These are phyloP conservation scores for Candida argentea DNA, from an alignment of 805 yeast genomes.

Conservation along the genomic window DNA sequence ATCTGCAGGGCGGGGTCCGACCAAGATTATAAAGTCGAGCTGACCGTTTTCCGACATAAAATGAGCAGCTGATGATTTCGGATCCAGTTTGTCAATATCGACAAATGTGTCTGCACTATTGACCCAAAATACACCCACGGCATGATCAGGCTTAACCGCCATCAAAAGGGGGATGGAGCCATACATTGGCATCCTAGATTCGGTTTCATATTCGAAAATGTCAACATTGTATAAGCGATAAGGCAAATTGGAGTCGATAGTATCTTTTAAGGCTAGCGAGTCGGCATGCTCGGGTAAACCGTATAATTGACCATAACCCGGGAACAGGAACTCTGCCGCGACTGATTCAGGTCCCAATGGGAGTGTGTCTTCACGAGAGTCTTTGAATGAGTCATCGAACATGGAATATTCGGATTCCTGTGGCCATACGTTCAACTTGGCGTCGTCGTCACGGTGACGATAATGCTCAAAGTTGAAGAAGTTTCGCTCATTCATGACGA, in stretches of 20 bases:
- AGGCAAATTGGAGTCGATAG: conserved; percentile 49
- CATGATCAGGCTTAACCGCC: conserved; percentile 45
- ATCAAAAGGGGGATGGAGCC: conserved; percentile 88
- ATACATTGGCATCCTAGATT: conserved; percentile 84
- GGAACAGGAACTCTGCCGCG: conserved; percentile 65
- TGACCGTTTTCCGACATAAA: conserved; percentile 93
- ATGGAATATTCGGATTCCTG: conserved; percentile 58
- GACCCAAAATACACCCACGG: conserved; percentile 83
- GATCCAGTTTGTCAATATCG: conserved; percentile 42
- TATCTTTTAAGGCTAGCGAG: conserved; percentile 61
- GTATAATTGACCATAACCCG: conserved; percentile 52
- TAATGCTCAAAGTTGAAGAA: conserved; percentile 79
- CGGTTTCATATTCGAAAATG: conserved; percentile 83
- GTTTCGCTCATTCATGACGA: conserved; percentile 58
- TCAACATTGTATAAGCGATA: conserved; percentile 89
- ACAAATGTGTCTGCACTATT: conserved; percentile 90
- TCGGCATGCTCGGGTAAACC: conserved; percentile 99
- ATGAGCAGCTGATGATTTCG: conserved; percentile 43
- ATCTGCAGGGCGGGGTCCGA: conserved; percentile 47
- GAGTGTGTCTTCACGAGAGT: conserved; percentile 51
- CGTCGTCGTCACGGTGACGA: conserved; percentile 32
- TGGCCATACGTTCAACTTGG: conserved; percentile 29
- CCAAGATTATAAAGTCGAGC: conserved; percentile 60
- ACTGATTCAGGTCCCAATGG: conserved; percentile 88
- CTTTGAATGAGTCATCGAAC: conserved; percentile 64